Evolutionary conservation across 371 early-diverging fungal species (phyloP), one percentile per base, ranked within the genome.

Genomic region (Lichtheimia corymbifera): DNA sequence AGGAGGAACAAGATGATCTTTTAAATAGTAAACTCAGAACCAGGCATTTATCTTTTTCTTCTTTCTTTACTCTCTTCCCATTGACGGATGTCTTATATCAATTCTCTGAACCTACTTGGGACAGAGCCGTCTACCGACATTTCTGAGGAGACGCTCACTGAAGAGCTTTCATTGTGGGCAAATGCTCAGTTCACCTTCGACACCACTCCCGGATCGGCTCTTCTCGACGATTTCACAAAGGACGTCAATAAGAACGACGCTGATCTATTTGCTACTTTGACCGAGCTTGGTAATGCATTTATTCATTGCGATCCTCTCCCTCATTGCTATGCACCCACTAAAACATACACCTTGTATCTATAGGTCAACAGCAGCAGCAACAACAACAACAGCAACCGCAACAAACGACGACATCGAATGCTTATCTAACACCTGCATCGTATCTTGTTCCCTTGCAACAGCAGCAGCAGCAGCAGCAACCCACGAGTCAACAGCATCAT

Each of bases 131-230:
- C 80, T 41, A 61, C 62, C 35, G 66, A 66, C 35, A 52, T 73
- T 47, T 62, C 68, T 7, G 80, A 80, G 50, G 80, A 80, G 56
- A 50, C 73, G 0, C 64, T 77, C 35, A 61, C 61, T 18, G 77
- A 75, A 22, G 80, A 80, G 30, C 63, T 80, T 18, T 65, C 77
- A 24, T 52, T 88, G 14, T 91, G 92, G 92, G 83, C 90, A 18
- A 88, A 87, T 63, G 87, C 88, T 18, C 87, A 89, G 67, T 89
- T 90, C 66, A 85, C 82, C 42, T 85, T 85, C 53, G 90, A 90
- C 60, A 76, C 69, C 50, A 66, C 75, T 14, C 83, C 84, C 41
- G 76, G 76, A 22, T 65, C 75, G 14, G 79, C 79, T 25, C 55
- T 75, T 7, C 58, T 67, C 6, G 69, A 72, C 41, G 76, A 78